Evolutionary conservation across 148 eudicot species (phyloP).

Genomic region (Chenopodium suecicum): DNA sequence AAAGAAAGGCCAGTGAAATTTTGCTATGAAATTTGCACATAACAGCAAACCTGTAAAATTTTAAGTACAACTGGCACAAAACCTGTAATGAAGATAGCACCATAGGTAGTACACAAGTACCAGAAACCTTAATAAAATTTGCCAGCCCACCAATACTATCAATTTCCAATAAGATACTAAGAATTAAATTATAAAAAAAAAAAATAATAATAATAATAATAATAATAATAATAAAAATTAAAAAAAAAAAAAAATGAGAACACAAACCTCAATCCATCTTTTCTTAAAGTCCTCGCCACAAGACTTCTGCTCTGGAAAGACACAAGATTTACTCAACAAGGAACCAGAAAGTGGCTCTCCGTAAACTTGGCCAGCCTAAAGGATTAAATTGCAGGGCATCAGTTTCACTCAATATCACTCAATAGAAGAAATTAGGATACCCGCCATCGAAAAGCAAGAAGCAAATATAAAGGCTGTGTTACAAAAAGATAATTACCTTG

Average conservation of each 20-base stretch:
- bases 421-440: neutral
- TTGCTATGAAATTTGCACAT: too few relatives aligned
- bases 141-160: neutral
- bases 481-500: conserved; percentile 52
- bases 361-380: conserved; percentile 98
- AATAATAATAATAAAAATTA: too few relatives aligned
- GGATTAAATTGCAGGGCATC: conserved; percentile 8
- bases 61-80: neutral
- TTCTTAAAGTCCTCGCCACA: conserved; percentile 83
- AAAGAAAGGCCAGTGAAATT: too few relatives aligned
- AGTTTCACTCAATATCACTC: neutral
- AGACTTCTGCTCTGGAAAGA: conserved; percentile 80
- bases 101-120: neutral
- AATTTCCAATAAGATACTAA: neutral
- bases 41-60: too few relatives aligned
- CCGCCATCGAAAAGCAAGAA: neutral
- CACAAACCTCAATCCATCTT: conserved; percentile 96
- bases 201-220: too few relatives aligned
- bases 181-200: neutral
- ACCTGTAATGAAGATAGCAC: neutral
- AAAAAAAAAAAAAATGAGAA: too few relatives aligned
- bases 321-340: conserved; percentile 66
- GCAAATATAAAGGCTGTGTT: neutral
- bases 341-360: conserved; percentile 90
- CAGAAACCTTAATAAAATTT: neutral